Base-by-base conservation (phyloP, 2,329 filamentous ascomycete species). In the Ascochyta viciae-villosae region DNA sequence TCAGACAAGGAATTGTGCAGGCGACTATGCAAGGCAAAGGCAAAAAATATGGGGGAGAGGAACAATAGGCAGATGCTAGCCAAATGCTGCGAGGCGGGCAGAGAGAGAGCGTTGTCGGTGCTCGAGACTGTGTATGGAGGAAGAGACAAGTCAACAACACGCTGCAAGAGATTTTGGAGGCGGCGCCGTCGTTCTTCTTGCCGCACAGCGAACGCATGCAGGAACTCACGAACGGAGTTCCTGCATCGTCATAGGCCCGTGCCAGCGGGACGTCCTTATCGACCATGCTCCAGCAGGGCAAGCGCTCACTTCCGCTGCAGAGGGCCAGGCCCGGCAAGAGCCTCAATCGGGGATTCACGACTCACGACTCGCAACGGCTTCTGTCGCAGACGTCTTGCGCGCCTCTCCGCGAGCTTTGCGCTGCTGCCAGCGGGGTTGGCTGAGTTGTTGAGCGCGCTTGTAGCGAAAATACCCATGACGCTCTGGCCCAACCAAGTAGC, bases 381-480 rank as follows among this genome's bases (percentile, higher is more conserved):
- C 22, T 63, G 56, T 57, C 34, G 43, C 49, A 52, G n/a, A 31
- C 29, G 8, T 23, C 33, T 26, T 24, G 24, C 47, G 57, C 45
- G 34, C 54, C 43, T 44, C 44, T 45, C 43, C 39, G 33, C 54
- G 39, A 47, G 47, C 49, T 46, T 34, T 53, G 54, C 49, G 27
- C 40, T 49, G 44, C 37, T 40, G 33, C 34, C 49, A 35, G 39
- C 22, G 24, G 15, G 49, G 50, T 50, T 50, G 53, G 62, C 47
- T 58, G 60, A 64, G 60, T 56, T 67, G 66, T 68, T 68, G 66
- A 68, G 60, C 59, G 58, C 63, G 63, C 66, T 67, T 68, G 57
- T 61, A 44, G 48, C 52, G 46, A 58, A 61, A 65, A 56, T 47
- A 47, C 45, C 57, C 57, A 61, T 48, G 62, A 62, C 39, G 53